Evolutionary conservation across 2,329 filamentous ascomycete genomes (phyloP), one percentile per base, ranked within the genome.

Genomic region (Ambrosiella xylebori): DNA sequence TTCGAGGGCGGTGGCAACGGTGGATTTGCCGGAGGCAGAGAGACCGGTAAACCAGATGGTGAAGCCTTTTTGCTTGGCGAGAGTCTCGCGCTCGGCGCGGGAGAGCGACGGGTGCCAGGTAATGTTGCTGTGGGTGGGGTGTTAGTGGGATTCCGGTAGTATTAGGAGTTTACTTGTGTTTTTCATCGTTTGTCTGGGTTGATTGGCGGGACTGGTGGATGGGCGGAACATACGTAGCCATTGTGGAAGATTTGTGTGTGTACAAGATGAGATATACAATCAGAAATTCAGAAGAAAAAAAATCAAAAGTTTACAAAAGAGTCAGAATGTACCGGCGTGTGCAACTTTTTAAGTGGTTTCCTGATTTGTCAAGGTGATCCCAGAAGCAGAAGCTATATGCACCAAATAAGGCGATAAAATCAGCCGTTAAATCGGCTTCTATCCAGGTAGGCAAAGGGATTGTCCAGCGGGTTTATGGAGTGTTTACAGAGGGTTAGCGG

Each of bases 21-120:
- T 98, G 56, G 91, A 96, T 74, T 98, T 98, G 68, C 93, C 93
- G 0, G 88, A 95, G 56, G 91, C 93, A 41, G 88, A 95, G 63
- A 98, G 86, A 57, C 93, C 93, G 0, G 93, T 98, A 69, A 98
- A 86, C 93, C 93, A 98, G 73, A 98, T 84, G 59, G 93, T 98
- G 70, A 94, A 85, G 69, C 93, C 93, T 64, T 81, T 80, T 73
- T 98, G 93, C 70, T 84, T 81, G 72, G 88, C 87, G 65, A 80
- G 74, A 64, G 77, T 69, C 71, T 80, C 84, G 71, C 87, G 86
- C 78, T 93, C 87, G 62, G 75, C 71, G 71, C 86, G 85, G 58
- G 85, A 85, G 68, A 93, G 84, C 62, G 85, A 86, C 7, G 83
- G 77, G 76, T 93, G 87, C 87, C 87, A 93, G 70, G 86, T 91